Conservation (phyloP, 768 basidiomycete genomes). For the Leucogyrophana mollusca region DNA sequence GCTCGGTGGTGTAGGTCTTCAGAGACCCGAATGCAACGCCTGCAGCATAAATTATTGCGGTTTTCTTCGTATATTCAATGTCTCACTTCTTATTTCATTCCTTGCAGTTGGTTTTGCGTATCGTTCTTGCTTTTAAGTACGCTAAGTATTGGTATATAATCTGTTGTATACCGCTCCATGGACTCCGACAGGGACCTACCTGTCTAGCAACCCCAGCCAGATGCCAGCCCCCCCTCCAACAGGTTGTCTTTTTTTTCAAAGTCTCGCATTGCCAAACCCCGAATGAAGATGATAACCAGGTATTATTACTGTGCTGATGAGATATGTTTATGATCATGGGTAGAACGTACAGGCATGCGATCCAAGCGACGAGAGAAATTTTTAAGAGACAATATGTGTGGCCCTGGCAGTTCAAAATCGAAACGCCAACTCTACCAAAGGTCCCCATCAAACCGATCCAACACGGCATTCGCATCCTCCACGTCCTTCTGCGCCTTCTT, state of each 20-base stretch:
- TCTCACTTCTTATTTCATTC: constrained; percentile 10
- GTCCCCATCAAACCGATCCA: constrained; percentile 85
- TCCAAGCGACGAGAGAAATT: no score
- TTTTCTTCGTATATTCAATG: constrained; percentile 13
- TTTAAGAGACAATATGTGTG: no score
- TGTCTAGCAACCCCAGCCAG: no score
- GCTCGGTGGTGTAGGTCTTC: constrained; percentile 35
- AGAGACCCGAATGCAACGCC: constrained; percentile 38
- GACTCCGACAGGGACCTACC: no score
- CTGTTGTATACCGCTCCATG: constrained; percentile 7
- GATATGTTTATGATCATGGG: no score
- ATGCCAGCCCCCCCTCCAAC: no score
- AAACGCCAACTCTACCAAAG: constrained; percentile 60
- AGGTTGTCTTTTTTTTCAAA: no score
- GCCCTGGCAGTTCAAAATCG: no score
- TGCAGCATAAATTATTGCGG: constrained; percentile 23
- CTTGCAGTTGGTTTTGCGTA: constrained; percentile 3
- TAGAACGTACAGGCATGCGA: no score
- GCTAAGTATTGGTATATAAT: background rate
- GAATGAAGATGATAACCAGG: no score
- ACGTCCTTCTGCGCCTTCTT: constrained; percentile 99
- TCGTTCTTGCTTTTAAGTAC: constrained; percentile 7
- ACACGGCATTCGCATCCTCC: constrained; percentile 71
- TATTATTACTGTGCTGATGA: no score
- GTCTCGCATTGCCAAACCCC: no score